Evolutionary conservation across 495 filamentous ascomycete species (phyloP).

Genomic region (Polyplosphaeria fusca): DNA sequence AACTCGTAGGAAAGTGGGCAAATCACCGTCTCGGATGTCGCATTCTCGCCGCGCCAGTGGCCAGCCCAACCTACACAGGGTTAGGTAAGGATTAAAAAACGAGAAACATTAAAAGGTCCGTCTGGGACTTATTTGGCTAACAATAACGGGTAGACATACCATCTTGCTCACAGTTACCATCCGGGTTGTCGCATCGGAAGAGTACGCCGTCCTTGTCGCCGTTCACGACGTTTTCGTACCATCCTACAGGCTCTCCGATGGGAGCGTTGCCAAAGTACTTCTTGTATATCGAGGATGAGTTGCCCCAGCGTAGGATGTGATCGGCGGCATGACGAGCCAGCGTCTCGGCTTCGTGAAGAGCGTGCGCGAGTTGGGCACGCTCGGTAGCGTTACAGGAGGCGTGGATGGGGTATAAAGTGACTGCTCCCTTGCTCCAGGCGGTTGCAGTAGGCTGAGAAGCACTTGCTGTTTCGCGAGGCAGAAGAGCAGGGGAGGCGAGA

Average conservation of each 20-base stretch:
- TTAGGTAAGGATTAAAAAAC: no score
- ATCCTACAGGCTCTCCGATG: slow-evolving; percentile 51
- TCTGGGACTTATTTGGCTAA: no score
- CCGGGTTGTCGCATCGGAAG: slow-evolving; percentile 59
- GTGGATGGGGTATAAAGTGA: slow-evolving; percentile 48
- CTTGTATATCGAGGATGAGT: slow-evolving; percentile 50
- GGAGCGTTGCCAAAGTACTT: slow-evolving; percentile 57
- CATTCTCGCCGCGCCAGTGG: slow-evolving; percentile 59
- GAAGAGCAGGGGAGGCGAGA: slow-evolving; percentile 1
- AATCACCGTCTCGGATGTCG: slow-evolving; percentile 59
- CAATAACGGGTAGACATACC: slow-evolving; percentile 21
- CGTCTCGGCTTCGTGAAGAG: slow-evolving; percentile 48
- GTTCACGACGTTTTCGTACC: slow-evolving; percentile 50
- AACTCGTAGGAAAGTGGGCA: slow-evolving; percentile 53
- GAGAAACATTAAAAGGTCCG: background rate
- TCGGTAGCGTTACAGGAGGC: slow-evolving; percentile 56
- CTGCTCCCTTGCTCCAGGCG: slow-evolving; percentile 17
- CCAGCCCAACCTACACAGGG: slow-evolving; percentile 57
- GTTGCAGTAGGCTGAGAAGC: background rate
- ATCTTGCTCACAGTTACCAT: slow-evolving; percentile 52
- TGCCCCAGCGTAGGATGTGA: slow-evolving; percentile 50
- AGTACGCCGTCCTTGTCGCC: slow-evolving; percentile 48
- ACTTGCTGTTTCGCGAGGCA: background rate
- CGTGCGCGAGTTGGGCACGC: slow-evolving; percentile 46
- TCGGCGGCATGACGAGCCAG: slow-evolving; percentile 50